phyloP scores from a whole-genome alignment of 495 filamentous ascomycete genomes.

The Thozetella sp. region DNA sequence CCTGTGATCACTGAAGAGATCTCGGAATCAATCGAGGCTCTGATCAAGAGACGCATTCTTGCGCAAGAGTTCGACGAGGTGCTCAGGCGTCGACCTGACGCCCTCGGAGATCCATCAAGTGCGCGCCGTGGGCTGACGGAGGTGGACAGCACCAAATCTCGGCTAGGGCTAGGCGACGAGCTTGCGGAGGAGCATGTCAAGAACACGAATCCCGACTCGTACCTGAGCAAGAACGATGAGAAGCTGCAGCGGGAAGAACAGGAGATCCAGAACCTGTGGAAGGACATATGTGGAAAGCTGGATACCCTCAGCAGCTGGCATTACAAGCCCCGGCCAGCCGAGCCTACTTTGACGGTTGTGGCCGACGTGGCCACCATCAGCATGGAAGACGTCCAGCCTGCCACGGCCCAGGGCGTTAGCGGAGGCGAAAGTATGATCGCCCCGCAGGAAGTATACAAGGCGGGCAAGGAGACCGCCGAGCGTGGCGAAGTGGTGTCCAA shows the following conservation, averaged over 20 bases:
- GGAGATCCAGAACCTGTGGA: conserved; percentile 87
- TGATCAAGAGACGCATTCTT: conserved; percentile 93
- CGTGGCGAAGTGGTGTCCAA: conserved; percentile 76
- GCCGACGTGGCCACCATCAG: conserved; percentile 84
- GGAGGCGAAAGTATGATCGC: conserved; percentile 78
- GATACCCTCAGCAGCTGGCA: conserved; percentile 93
- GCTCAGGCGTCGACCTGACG: conserved; percentile 76
- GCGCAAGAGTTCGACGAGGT: conserved; percentile 93
- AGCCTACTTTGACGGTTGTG: conserved; percentile 79
- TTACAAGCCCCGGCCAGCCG: conserved; percentile 86
- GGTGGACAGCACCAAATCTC: conserved; percentile 83
- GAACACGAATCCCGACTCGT: conserved; percentile 73
- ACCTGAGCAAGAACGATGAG: conserved; percentile 78
- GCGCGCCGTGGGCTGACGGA: conserved; percentile 72
- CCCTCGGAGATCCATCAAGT: conserved; percentile 52
- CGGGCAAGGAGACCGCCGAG: conserved; percentile 66
- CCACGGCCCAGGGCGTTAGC: conserved; percentile 71
- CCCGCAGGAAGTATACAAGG: conserved; percentile 90
- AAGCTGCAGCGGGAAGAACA: conserved; percentile 79
- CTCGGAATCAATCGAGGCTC: conserved; percentile 87
- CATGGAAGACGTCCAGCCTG: conserved; percentile 95
- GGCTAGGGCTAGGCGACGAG: conserved; percentile 85
- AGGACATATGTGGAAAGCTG: conserved; percentile 74
- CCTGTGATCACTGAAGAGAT: conserved; percentile 94
- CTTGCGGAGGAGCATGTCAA: conserved; percentile 93